Conservation (phyloP, 345 rosid species). For the Rhizophora mangle region DNA sequence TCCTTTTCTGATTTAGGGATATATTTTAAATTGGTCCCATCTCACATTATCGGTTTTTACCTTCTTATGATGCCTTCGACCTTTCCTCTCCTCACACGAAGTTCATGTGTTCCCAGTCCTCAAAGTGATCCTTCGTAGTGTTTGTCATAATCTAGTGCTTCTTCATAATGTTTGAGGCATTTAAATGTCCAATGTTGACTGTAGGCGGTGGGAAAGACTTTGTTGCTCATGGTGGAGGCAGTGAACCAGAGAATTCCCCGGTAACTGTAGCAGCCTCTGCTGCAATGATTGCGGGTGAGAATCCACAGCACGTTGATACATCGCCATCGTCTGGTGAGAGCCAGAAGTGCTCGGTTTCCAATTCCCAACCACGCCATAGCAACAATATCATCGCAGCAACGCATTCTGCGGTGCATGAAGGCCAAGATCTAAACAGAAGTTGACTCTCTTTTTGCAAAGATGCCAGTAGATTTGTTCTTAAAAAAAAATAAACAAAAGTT, state of each 20-base stretch:
- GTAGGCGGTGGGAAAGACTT: slow-evolving; percentile 41
- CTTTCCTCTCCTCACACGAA: background rate
- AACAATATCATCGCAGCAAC: slow-evolving; percentile 30
- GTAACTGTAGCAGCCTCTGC: slow-evolving; percentile 16
- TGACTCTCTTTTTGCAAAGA: slow-evolving; percentile 3
- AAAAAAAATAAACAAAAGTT: background rate
- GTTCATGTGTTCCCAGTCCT: background rate
- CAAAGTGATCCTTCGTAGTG: background rate
- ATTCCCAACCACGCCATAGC: slow-evolving; percentile 35
- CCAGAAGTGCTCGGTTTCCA: slow-evolving; percentile 26
- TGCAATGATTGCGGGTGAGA: slow-evolving; percentile 33
- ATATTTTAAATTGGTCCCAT: background rate
- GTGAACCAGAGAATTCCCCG: slow-evolving; percentile 46
- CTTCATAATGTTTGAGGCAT: slow-evolving; percentile 5
- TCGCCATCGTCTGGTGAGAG: slow-evolving; percentile 27
- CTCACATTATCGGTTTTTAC: slow-evolving; percentile 6
- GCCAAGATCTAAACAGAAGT: slow-evolving; percentile 24
- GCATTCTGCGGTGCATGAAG: slow-evolving; percentile 19
- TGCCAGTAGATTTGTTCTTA: background rate
- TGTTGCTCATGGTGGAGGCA: slow-evolving; percentile 34
- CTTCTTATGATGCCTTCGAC: background rate
- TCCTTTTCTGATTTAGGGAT: slow-evolving; percentile 2
- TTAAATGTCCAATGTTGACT: slow-evolving; percentile 4
- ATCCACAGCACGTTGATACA: slow-evolving; percentile 18
- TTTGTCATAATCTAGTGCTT: slow-evolving; percentile 1